These are phyloP conservation scores for Kuraishia piskuri DNA, from an alignment of 805 yeast species.

Conservation along the genomic window DNA sequence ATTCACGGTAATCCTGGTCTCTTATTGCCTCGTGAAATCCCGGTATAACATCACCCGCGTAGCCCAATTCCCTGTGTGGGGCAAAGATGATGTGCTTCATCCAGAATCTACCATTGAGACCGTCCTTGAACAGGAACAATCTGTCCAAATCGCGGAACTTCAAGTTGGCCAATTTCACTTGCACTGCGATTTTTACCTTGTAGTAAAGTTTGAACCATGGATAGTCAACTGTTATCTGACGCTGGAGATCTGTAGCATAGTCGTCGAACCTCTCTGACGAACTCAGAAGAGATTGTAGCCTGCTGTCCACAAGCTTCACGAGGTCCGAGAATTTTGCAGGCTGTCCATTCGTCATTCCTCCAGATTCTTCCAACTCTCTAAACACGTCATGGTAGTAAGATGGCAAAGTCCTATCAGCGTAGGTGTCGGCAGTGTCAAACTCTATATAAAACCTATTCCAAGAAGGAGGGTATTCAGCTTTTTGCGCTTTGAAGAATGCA, in stretches of 20 bases:
- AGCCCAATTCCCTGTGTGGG: conserved; percentile 45
- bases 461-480: conserved; percentile 15
- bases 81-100: conserved; percentile 59
- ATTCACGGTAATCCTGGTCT: conserved; percentile 33
- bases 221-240: conserved; percentile 49
- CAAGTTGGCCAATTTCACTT: conserved; percentile 44
- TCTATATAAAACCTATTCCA: conserved; percentile 15
- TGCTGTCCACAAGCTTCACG: conserved; percentile 4
- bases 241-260: conserved; percentile 36
- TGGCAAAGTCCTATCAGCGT: conserved; percentile 1
- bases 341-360: neutral
- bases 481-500: conserved; percentile 22
- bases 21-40: conserved; percentile 49
- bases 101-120: conserved; percentile 45
- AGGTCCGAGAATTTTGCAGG: conserved; percentile 4
- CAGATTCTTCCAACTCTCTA: neutral
- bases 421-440: conserved; percentile 4
- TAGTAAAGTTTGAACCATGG: conserved; percentile 67
- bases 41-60: conserved; percentile 45
- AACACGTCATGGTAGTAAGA: neutral
- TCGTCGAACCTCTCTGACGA: conserved; percentile 37
- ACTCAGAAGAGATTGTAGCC: conserved; percentile 10
- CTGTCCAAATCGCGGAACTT: conserved; percentile 49
- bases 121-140: conserved; percentile 37
- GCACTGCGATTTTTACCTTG: conserved; percentile 52